A percentile compares a stretch with the other conserved stretches of the same genome.
These are phyloP conservation scores for Aspergillus proliferans DNA, from an alignment of 2,329 filamentous ascomycete genomes.

Conservation along the genomic window DNA sequence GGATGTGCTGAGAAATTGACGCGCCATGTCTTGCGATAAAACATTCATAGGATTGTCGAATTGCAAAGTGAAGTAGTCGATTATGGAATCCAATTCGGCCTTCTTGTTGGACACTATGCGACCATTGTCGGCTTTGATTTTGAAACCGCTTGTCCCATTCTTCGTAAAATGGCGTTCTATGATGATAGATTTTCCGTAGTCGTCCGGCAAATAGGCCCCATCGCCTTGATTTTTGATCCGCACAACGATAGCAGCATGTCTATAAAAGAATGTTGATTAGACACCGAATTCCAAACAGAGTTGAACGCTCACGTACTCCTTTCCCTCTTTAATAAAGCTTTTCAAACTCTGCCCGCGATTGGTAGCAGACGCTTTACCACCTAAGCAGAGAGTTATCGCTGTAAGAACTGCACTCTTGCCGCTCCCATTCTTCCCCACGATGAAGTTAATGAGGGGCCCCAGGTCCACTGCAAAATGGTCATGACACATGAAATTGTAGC, in stretches of 20 bases:
- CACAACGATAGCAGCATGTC: constrained; percentile 62
- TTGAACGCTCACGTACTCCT: constrained; percentile 51
- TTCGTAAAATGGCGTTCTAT: constrained; percentile 86
- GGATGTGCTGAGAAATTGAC: constrained; percentile 84
- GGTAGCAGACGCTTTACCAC: constrained; percentile 85
- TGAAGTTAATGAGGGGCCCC: constrained; percentile 96
- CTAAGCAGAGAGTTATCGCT: constrained; percentile 87
- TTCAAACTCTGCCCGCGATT: constrained; percentile 88
- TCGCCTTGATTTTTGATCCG: constrained; percentile 85
- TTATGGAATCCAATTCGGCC: constrained; percentile 81
- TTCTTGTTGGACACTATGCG: constrained; percentile 75
- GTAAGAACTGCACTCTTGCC: constrained; percentile 95
- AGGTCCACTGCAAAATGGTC: constrained; percentile 70
- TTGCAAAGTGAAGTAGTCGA: constrained; percentile 87
- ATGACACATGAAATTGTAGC: constrained; percentile 96
- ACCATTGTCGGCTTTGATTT: constrained; percentile 68
- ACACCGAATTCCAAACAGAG: not conserved
- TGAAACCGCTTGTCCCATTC: constrained; percentile 72
- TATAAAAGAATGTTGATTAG: constrained; percentile 15
- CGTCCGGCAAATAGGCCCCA: constrained; percentile 73
- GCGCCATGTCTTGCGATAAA: constrained; percentile 87
- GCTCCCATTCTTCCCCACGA: constrained; percentile 94
- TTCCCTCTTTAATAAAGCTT: constrained; percentile 82
- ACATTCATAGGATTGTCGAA: constrained; percentile 97
- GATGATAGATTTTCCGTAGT: constrained; percentile 78